Base-by-base conservation (phyloP, 257 asterid genomes). In the Penstemon eatonii region DNA sequence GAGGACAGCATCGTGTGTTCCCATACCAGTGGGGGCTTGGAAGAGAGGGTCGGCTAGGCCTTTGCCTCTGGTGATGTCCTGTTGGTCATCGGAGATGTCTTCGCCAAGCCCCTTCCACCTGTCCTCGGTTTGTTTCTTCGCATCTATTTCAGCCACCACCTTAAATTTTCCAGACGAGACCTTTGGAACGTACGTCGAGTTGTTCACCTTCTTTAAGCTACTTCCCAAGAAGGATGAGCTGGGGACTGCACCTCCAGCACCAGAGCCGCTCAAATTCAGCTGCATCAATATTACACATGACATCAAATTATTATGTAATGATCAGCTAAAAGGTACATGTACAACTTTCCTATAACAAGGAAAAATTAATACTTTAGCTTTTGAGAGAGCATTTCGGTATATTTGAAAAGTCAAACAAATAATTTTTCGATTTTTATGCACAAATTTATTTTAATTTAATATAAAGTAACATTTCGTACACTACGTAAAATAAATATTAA, bases 31-130 rank as follows among this genome's bases (percentile, higher is more conserved):
- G 59, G 90, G 90, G 0, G 87, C 90, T 36, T 85, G 90, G 78
- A 85, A 85, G 61, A 82, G 85, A 1, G 87, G 0, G 66, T 85
- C 87, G 3, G 65, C 81, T 80, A 78, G 54, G 6, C 90, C 90
- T 81, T 85, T 82, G 3, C 90, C 90, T 51, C 90, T 77, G 13
- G 84, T 11, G 76, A 85, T 82, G 25, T 85, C 90, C 69, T 84
- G 87, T 50, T 85, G 90, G 73, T 85, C 90, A 8, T 85, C 87
- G 3, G 90, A 85, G 53, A 69, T 36, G 36, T 85, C 90, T 3
- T 44, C 61, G 1, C 5, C 60, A 4, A 85, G 79, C 9, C 87
- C 87, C 66, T 66, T 63, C 90, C 90, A 85, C 49, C 64, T 80
- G 84, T 84, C 90, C 1, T 0, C 4, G 5, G 84, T 78, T 74